Conservation (phyloP, 495 filamentous ascomycete genomes). For the Neurospora hispaniola region DNA sequence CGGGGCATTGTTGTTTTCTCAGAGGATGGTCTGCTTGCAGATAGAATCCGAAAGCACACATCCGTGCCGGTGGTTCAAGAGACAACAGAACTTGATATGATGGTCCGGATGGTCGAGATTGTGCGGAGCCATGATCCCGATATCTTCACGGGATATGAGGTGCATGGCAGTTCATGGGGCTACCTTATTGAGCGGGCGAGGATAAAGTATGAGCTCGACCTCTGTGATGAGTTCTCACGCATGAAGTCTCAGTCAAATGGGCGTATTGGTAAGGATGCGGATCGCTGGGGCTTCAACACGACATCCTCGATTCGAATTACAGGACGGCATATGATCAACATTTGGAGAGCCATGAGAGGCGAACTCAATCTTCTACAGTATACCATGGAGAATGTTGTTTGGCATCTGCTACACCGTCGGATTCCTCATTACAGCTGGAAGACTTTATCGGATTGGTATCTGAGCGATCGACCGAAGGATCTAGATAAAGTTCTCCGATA, state of each 20-base stretch:
- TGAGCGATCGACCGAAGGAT: slow-evolving; percentile 52
- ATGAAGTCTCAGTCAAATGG: slow-evolving; percentile 74
- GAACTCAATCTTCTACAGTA: slow-evolving; percentile 88
- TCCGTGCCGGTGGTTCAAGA: slow-evolving; percentile 60
- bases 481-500: slow-evolving; percentile 70
- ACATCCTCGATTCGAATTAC: slow-evolving; percentile 80
- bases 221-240: slow-evolving; percentile 83
- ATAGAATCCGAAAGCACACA: slow-evolving; percentile 34
- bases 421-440: slow-evolving; percentile 78
- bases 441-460: slow-evolving; percentile 75
- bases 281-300: slow-evolving; percentile 87
- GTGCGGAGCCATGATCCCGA: slow-evolving; percentile 82
- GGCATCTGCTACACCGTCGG: slow-evolving; percentile 81
- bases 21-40: slow-evolving; percentile 42
- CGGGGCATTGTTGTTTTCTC: slow-evolving; percentile 58
- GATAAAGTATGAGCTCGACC: slow-evolving; percentile 76
- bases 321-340: slow-evolving; percentile 90
- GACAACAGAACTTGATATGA: slow-evolving; percentile 67
- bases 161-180: slow-evolving; percentile 88
- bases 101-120: slow-evolving; percentile 73
- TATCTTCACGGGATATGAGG: slow-evolving; percentile 90
- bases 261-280: slow-evolving; percentile 72
- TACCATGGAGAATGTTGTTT: slow-evolving; percentile 93
- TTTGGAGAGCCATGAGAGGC: slow-evolving; percentile 91
- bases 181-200: slow-evolving; percentile 86